Conservation (phyloP, 108 stramenopile genomes). For the Seminavis robusta region DNA sequence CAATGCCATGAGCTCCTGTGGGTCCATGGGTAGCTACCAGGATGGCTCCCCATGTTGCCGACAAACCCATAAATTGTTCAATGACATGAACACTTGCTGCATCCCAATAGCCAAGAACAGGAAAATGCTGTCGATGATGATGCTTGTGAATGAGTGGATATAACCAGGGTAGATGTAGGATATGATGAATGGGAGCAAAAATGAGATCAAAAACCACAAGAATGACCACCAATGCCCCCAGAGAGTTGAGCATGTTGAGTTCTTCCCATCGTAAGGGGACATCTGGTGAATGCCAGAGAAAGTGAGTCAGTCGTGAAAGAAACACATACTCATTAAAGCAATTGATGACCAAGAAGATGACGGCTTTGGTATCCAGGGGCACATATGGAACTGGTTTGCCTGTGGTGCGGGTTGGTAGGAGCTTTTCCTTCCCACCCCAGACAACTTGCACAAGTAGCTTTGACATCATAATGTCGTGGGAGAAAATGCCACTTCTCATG, state of each 20-base stretch:
- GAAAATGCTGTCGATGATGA: slow-evolving; percentile 92
- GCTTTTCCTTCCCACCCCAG: slow-evolving; percentile 17
- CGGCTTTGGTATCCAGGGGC: slow-evolving; percentile 41
- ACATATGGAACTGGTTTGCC: slow-evolving; percentile 53
- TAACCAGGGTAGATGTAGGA: slow-evolving; percentile 71
- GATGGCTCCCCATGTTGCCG: slow-evolving; percentile 48
- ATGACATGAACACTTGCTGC: slow-evolving; percentile 94
- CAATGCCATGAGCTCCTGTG: slow-evolving; percentile 56
- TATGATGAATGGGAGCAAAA: slow-evolving; percentile 83
- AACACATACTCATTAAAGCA: slow-evolving; percentile 80
- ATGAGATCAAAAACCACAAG: slow-evolving; percentile 80
- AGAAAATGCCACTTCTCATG: slow-evolving; percentile 53
- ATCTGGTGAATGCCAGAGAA: slow-evolving; percentile 46
- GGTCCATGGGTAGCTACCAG: slow-evolving; percentile 27
- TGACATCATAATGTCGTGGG: slow-evolving; percentile 69
- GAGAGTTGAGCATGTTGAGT: slow-evolving; percentile 55
- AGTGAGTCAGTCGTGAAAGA: slow-evolving; percentile 67
- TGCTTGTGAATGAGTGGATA: too few species aligned
- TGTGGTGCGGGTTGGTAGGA: slow-evolving; percentile 55
- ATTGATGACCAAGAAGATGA: slow-evolving; percentile 73
- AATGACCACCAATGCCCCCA: slow-evolving; percentile 68
- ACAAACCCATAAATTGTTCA: slow-evolving; percentile 77
- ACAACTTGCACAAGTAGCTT: slow-evolving; percentile 43
- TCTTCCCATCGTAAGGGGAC: slow-evolving; percentile 41
- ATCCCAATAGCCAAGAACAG: slow-evolving; percentile 85